Evolutionary conservation across 2,329 filamentous ascomycete species (phyloP), one percentile per base, ranked within the genome.

Genomic region (Bipolaris sorokiniana): DNA sequence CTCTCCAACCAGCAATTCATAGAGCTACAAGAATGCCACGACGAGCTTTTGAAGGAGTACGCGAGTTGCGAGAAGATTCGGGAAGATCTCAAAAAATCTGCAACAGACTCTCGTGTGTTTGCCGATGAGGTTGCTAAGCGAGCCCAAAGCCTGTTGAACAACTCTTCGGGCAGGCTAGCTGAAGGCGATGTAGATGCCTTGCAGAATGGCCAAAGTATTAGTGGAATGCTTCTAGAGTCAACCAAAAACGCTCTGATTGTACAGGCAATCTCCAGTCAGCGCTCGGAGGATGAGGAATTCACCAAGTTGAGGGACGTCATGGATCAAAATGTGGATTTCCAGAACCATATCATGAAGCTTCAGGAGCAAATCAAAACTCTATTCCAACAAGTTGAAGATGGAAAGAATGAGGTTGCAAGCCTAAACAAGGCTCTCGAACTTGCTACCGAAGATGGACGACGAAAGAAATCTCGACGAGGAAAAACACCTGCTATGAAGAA

Each of bases 241-340:
- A 56, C 61, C 9, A 58, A 56, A 28, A 64, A 62, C 16, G 54
- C 51, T 16, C 48, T 59, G 18, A 48, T 62, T 33, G 22, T 55
- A 49, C 1, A 44, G 33, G 41, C 51, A 6, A 49, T 56, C n/a
- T 51, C 49, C n/a, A 20, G 28, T 48, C 10, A 50, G 31, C 15
- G 54, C 31, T 18, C 26, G n/a, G 41, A 48, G 36, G 57, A 57
- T 10, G 20, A 54, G 5, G 6, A 33, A 34, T 42, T 46, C 26
- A 40, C 41, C 11, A 38, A 48, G 23, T 31, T 56, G 9, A 54
- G 48, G 23, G 34, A 59, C 10, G 16, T 56, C 28, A 59, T 49
- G 15, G 50, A 62, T 36, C 22, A 59, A 46, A 62, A 62, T 49
- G n/a, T 51, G 5, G 37, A 51, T 26, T 47, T 63, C 2, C n/a